These are phyloP conservation scores for Alternaria postmessia DNA, from an alignment of 2,329 filamentous ascomycete species.

Conservation along the genomic window DNA sequence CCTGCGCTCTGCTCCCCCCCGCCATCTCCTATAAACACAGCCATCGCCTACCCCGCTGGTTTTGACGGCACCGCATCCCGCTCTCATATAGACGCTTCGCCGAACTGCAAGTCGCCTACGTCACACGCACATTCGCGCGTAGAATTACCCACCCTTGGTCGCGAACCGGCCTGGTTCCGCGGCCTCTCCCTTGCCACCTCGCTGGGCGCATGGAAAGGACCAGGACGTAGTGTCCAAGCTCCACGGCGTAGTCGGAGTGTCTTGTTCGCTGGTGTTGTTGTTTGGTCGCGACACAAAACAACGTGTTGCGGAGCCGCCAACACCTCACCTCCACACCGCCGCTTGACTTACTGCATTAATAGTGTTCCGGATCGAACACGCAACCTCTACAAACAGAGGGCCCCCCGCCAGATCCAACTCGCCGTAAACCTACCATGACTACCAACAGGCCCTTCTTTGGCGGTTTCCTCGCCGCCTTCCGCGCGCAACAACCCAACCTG, in stretches of 20 bases:
- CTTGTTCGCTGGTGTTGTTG: not conserved
- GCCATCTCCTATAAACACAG: conserved; percentile 19
- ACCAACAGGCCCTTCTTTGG: conserved; percentile 72
- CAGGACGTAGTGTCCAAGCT: not conserved
- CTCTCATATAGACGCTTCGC: not conserved
- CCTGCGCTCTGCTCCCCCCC: conserved; percentile 13
- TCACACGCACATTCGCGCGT: conserved; percentile 26
- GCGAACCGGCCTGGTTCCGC: not conserved
- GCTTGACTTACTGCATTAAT: not conserved
- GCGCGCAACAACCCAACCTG: conserved; percentile 69
- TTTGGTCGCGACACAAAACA: conserved; percentile 2
- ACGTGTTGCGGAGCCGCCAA: conserved; percentile 3
- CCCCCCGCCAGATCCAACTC: no score
- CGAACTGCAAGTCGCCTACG: conserved; percentile 26
- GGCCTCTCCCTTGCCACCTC: not conserved
- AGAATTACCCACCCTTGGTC: not conserved
- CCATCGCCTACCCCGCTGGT: conserved; percentile 20
- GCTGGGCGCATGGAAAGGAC: conserved; percentile 2
- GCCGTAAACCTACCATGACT: conserved; percentile 58
- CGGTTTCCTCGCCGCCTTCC: conserved; percentile 73
- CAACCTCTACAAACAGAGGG: no score
- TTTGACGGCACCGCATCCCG: conserved; percentile 7
- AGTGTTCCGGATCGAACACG: not conserved
- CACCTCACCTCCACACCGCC: conserved; percentile 9
- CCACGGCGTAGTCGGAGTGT: conserved; percentile 1